Evolutionary conservation across 192 early-diverging fungal genomes (phyloP), one percentile per base, ranked within the genome.

Genomic region (Mortierella hygrophila): DNA sequence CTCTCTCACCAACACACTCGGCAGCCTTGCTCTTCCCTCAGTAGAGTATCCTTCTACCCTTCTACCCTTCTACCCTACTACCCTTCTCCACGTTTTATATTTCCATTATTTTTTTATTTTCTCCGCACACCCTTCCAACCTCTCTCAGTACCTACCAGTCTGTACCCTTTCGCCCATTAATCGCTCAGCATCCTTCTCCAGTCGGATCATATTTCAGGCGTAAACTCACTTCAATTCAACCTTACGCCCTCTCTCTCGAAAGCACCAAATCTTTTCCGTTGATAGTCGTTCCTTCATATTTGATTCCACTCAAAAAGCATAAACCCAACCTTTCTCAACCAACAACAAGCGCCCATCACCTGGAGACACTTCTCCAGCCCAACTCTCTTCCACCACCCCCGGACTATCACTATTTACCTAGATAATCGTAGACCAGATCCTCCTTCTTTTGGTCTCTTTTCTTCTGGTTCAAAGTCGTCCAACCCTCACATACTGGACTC

Each of bases 401-500:
- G 65, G 76, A 35, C 68, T 44, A 77, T 68, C 76, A 77, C 76
- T 57, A 74, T 55, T 57, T 68, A 77, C 60, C n/a, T 37, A 57
- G 44, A 16, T 55, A 35, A 23, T 16, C 6, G 68, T 11, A 29
- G 26, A 70, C 35, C 49, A 52, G 18, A 5, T 16, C 49, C 1
- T 23, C 26, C 70, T 23, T 71, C 38, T 52, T 52, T 52, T 52
- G 37, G 41, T 40, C 41, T 38, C 70, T 37, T 38, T 26, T 21
- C 23, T 37, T 15, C 52, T 55, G 73, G 52, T 75, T 55, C 52
- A 75, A 49, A 37, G 46, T 55, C 73, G 47, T 38, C 52, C 29
- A n/a, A 38, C 21, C 52, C 13, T 38, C 35, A 11, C 20, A 13
- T 6, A 29, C 42, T 35, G 0, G 35, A 35, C 40, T 44, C 15